These are phyloP conservation scores for Neurospora tetraspora DNA, from an alignment of 495 filamentous ascomycete genomes.

Conservation along the genomic window DNA sequence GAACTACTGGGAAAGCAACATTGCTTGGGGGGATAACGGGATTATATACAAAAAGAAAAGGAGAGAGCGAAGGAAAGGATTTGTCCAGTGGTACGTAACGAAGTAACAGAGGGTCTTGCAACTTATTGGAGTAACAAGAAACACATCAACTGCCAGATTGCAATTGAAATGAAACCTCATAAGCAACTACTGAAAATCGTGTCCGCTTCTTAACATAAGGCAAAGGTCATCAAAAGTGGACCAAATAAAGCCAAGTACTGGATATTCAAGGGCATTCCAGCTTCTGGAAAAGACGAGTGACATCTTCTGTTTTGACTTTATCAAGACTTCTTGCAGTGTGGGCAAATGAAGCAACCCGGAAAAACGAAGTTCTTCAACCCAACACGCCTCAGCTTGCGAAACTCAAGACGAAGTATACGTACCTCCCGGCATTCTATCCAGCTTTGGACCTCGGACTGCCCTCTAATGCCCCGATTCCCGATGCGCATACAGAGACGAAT, in stretches of 20 bases:
- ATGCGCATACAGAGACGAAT: not conserved
- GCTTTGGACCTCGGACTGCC: not conserved
- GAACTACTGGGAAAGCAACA: not conserved
- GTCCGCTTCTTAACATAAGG: not conserved
- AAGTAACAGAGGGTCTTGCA: not conserved
- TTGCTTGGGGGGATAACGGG: not conserved
- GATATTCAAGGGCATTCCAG: not conserved
- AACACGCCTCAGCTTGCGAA: not conserved
- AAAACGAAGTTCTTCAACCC: not conserved
- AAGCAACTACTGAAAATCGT: too few relatives aligned
- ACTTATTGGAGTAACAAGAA: not conserved
- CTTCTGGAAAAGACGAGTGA: not conserved
- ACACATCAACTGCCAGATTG: too few relatives aligned
- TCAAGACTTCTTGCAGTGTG: not conserved
- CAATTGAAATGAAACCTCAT: too few relatives aligned
- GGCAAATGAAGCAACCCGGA: not conserved
- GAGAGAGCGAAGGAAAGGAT: too few relatives aligned
- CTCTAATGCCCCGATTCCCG: not conserved
- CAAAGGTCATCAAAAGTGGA: not conserved
- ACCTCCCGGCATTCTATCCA: not conserved
- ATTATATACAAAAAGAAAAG: not conserved
- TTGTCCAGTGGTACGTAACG: not conserved
- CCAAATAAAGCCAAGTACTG: not conserved
- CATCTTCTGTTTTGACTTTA: not conserved
- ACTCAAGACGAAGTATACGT: not conserved